Base-by-base conservation (phyloP, 2,329 filamentous ascomycete species). In the Exophiala bonariae region DNA sequence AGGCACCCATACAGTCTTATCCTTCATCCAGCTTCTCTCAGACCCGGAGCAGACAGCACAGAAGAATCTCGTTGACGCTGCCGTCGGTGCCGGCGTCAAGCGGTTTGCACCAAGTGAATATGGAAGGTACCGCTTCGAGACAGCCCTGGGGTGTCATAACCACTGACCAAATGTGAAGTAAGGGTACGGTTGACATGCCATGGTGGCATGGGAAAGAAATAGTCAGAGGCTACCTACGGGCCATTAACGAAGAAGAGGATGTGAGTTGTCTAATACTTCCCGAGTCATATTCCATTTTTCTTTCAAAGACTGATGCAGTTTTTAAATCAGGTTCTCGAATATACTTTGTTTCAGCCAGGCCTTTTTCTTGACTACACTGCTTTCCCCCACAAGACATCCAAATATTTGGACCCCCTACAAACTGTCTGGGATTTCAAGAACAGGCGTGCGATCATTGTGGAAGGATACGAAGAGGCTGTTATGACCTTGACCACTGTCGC, bases 331-430 rank as follows among this genome's bases (percentile, higher is more conserved):
- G 65, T 78, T 3, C 64, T 82, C 4, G 77, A 82, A 49, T 82
- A 82, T 59, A 73, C 66, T 1, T 63, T 81, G 0, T 81, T 82
- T 55, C 77, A 81, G 30, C 75, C 75, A 0, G 78, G 76, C 0
- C 55, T 80, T 1, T 80, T 81, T 57, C 57, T 76, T 18, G 70
- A 83, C 59, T 82, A 82, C 62, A 66, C 81, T 26, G 76, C 75
- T 1, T 72, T 65, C 41, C 79, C 80, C 0, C 59, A 75, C 46
- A 66, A 70, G 33, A 71, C 77, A 0, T 60, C 71, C 5, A 75
- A 71, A 28, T 64, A 76, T 23, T 56, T 82, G 0, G 55, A 63
- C 1, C 58, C 60, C 3, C 42, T 69, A 11, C 54, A 66, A 8
- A 63, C 61, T 1, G 53, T 52, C 2, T 58, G 69, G 41, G 65